Evolutionary conservation across 805 yeast species (phyloP).

Genomic region (Yarrowia divulgata): DNA sequence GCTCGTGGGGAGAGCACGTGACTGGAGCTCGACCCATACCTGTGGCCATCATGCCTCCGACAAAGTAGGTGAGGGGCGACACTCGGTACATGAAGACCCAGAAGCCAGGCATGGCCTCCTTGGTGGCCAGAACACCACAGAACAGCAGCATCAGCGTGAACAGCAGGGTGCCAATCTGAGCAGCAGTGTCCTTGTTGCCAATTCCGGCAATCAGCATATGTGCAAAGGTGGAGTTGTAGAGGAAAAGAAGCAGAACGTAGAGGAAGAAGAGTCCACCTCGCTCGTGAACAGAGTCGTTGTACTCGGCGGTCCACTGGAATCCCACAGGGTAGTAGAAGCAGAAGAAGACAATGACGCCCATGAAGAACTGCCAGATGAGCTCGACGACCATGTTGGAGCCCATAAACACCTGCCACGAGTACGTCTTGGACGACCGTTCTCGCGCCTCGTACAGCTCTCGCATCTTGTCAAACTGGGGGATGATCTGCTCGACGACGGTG

Average conservation of each 20-base stretch:
- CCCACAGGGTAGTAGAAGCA: constrained; percentile 75
- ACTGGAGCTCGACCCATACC: constrained; percentile 58
- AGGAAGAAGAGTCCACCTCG: constrained; percentile 54
- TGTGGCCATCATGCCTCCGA: constrained; percentile 60
- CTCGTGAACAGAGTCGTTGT: constrained; percentile 54
- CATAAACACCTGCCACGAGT: constrained; percentile 70
- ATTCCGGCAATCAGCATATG: constrained; percentile 55
- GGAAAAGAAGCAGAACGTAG: constrained; percentile 55
- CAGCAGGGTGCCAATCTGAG: constrained; percentile 60
- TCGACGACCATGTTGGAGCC: constrained; percentile 71
- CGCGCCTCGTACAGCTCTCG: constrained; percentile 74
- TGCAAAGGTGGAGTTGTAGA: constrained; percentile 52
- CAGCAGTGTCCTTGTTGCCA: constrained; percentile 58
- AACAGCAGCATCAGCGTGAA: constrained; percentile 64
- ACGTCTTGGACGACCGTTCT: constrained; percentile 75
- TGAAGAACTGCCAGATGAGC: constrained; percentile 66
- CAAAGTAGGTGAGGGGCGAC: constrained; percentile 71
- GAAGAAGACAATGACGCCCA: constrained; percentile 68
- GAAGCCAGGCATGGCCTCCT: constrained; percentile 68
- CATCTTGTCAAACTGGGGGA: constrained; percentile 65
- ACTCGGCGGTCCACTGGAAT: constrained; percentile 64
- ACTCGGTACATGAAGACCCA: constrained; percentile 82
- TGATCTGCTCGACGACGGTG: constrained; percentile 66
- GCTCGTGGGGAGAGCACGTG: constrained; percentile 59
- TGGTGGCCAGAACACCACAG: constrained; percentile 69